Conservation (phyloP, 2,329 filamentous ascomycete genomes). For the Scedosporium apiospermum region DNA sequence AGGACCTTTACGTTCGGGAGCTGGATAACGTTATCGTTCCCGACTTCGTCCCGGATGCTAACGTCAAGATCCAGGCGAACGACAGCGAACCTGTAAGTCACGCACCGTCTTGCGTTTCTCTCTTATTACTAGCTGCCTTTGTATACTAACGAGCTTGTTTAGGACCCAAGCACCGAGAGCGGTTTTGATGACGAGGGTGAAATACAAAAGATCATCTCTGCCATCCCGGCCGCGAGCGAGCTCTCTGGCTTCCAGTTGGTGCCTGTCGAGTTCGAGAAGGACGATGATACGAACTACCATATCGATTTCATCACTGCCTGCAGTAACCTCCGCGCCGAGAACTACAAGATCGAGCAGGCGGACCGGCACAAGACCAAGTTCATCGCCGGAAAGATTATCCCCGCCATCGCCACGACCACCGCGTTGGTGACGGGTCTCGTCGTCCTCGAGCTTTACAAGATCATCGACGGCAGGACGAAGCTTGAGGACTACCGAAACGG, state of each 20-base stretch:
- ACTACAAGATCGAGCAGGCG: constrained; percentile 91
- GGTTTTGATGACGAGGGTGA: constrained; percentile 64
- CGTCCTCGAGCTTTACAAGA: constrained; percentile 88
- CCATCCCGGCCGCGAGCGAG: constrained; percentile 68
- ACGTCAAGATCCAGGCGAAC: constrained; percentile 92
- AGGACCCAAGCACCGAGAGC: constrained; percentile 70
- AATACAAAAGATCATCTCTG: constrained; percentile 59
- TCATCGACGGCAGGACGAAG: constrained; percentile 91
- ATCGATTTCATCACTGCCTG: constrained; percentile 98
- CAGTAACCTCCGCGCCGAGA: constrained; percentile 91
- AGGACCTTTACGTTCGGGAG: constrained; percentile 66
- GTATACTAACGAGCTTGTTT: too few relatives aligned
- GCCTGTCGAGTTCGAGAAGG: constrained; percentile 96
- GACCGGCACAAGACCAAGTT: constrained; percentile 99
- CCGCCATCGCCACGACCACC: constrained; percentile 94
- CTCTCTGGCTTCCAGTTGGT: constrained; percentile 81
- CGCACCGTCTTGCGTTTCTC: not conserved
- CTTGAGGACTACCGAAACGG: constrained; percentile 99
- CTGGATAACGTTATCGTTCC: constrained; percentile 90
- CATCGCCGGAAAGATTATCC: constrained; percentile 98
- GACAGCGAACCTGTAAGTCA: constrained; percentile 73
- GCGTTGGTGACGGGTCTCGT: constrained; percentile 92
- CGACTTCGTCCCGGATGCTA: constrained; percentile 82
- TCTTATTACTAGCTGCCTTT: constrained; percentile 7
- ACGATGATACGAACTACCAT: constrained; percentile 95